Percentiles rank a stretch among this genome's conserved stretches.
Conservation (phyloP, 148 eudicot species). For the Chenopodium formosanum region DNA sequence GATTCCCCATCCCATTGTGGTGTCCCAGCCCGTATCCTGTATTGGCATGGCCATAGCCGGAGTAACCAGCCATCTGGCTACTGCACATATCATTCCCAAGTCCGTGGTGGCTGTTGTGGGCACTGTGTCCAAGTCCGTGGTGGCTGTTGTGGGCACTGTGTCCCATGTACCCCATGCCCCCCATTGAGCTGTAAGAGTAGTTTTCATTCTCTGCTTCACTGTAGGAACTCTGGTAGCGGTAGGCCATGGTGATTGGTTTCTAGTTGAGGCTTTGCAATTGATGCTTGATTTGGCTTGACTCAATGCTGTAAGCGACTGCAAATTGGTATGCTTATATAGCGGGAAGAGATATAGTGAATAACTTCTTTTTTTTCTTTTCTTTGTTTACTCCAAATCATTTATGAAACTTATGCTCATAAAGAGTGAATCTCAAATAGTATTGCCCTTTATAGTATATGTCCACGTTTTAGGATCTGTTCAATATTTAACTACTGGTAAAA, state of each 20-base stretch:
- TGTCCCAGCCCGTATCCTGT: conserved; percentile 21
- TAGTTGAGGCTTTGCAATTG: neutral
- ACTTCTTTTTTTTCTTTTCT: neutral
- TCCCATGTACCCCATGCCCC: neutral
- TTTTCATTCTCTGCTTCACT: conserved; percentile 26
- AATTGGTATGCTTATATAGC: conserved; percentile 23
- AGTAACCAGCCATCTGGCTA: conserved; percentile 28
- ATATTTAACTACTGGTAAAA: neutral
- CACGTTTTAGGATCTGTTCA: conserved; percentile 11
- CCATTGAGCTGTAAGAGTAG: conserved; percentile 25
- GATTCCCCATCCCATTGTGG: neutral
- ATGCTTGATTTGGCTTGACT: conserved; percentile 8
- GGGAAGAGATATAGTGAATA: conserved; percentile 1
- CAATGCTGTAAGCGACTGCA: conserved; percentile 2
- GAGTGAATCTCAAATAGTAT: neutral
- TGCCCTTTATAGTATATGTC: neutral
- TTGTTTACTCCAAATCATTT: neutral
- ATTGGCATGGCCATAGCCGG: conserved; percentile 24
- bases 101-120: conserved; percentile 20
- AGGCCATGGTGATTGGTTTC: conserved; percentile 14
- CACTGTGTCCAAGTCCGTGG: conserved; percentile 26
- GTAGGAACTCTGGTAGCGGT: conserved; percentile 27
- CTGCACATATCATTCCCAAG: conserved; percentile 4
- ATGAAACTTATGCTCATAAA: neutral
- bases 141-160: conserved; percentile 18